Percentiles rank a stretch among this genome's conserved stretches.
phyloP scores from a whole-genome alignment of 306 rosid species.

The Sindora glabra region DNA sequence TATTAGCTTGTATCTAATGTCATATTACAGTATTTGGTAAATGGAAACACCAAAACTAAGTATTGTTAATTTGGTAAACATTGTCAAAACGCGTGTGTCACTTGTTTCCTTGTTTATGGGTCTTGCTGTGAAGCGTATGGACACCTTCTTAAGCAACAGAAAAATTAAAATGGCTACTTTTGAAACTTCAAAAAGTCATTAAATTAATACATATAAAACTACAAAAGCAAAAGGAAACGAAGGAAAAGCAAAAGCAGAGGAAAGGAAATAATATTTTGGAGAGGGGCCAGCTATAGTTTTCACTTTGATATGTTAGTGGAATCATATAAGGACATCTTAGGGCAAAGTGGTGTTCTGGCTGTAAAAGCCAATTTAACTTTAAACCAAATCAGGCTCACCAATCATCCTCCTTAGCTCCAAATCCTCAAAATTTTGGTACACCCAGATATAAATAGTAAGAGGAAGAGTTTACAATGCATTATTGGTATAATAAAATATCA shows the following conservation, averaged over 20 bases:
- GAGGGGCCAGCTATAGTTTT: conserved; percentile 34
- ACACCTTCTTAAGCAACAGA: conserved; percentile 13
- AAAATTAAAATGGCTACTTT: conserved; percentile 14
- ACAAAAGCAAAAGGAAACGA: conserved; percentile 14
- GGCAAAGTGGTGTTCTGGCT: conserved; percentile 3
- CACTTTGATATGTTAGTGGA: conserved; percentile 59
- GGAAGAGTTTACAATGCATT: no score
- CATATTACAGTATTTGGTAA: no score
- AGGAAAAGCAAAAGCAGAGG: conserved; percentile 8
- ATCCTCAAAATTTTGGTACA: conserved; percentile 5
- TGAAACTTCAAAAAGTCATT: conserved; percentile 16
- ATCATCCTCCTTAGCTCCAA: no score
- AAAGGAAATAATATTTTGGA: conserved; percentile 39
- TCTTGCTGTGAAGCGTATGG: not conserved
- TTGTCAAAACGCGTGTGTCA: no score
- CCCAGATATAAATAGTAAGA: no score
- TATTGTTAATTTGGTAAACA: no score
- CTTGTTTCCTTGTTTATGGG: no score
- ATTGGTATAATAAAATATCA: no score
- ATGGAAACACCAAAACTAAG: no score
- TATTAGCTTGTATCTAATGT: no score
- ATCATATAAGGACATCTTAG: no score
- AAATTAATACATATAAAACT: conserved; percentile 4
- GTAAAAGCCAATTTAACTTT: conserved; percentile 24
- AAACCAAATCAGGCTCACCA: no score